Conservation (phyloP, 768 basidiomycete species). For the Sutorius australiensis region DNA sequence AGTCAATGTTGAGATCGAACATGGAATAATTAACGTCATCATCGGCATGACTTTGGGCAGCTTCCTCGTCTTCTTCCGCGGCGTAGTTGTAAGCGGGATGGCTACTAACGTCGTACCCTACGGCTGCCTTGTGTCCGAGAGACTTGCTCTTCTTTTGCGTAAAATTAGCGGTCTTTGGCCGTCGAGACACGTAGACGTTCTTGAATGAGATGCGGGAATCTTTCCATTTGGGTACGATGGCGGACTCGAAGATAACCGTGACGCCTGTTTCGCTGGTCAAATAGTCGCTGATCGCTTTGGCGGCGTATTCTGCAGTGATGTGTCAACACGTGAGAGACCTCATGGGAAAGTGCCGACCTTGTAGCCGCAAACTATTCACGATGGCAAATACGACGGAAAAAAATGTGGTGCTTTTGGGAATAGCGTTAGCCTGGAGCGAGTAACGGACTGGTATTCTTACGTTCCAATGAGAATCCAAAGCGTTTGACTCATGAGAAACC, state of each 20-base stretch:
- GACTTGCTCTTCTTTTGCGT: conserved; percentile 17
- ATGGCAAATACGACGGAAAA: conserved; percentile 90
- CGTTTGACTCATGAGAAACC: conserved; percentile 94
- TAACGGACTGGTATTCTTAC: conserved; percentile 9
- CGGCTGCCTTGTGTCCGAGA: conserved; percentile 52
- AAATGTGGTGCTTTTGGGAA: conserved; percentile 77
- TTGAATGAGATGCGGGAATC: conserved; percentile 95
- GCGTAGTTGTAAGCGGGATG: conserved; percentile 67
- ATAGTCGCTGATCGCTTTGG: conserved; percentile 86
- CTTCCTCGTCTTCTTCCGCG: conserved; percentile 57
- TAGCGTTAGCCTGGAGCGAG: conserved; percentile 2
- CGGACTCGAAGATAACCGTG: conserved; percentile 93
- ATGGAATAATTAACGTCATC: conserved; percentile 77
- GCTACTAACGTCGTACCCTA: conserved; percentile 73
- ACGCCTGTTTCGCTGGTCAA: conserved; percentile 91
- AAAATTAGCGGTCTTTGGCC: conserved; percentile 41
- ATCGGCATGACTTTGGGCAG: conserved; percentile 30
- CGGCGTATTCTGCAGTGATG: conserved; percentile 64
- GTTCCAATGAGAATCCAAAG: conserved; percentile 93
- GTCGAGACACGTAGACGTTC: conserved; percentile 90
- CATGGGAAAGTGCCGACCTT: conserved; percentile 47
- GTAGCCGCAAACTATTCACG: conserved; percentile 80
- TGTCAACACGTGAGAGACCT: background rate
- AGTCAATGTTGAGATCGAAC: conserved; percentile 92
- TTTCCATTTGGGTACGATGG: conserved; percentile 97